These are phyloP conservation scores for Tubosaeta sp. DNA, from an alignment of 768 basidiomycete genomes.

Conservation along the genomic window DNA sequence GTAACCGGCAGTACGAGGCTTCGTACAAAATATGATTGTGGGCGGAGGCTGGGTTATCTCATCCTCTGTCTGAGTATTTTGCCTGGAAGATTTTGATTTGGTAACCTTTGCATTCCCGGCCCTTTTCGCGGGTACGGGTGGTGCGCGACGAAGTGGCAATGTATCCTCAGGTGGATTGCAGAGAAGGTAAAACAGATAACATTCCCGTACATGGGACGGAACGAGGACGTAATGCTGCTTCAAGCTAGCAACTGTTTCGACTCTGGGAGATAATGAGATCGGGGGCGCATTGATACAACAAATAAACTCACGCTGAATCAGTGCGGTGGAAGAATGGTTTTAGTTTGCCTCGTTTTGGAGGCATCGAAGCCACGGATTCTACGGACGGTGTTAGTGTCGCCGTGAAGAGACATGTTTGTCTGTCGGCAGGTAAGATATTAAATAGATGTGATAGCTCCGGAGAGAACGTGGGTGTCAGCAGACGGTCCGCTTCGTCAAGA, in stretches of 20 bases:
- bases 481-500: conserved; percentile 93
- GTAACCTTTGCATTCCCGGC: conserved; percentile 26
- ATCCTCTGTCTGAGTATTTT: conserved; percentile 36
- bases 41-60: conserved; percentile 78
- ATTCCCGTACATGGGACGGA: conserved; percentile 91
- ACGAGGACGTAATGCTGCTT: conserved; percentile 89
- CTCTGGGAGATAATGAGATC: conserved; percentile 38
- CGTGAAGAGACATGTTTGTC: conserved; percentile 97
- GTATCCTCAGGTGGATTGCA: conserved; percentile 84
- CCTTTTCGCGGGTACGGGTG: conserved; percentile 41
- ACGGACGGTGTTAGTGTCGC: conserved; percentile 90
- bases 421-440: conserved; percentile 65
- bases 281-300: neutral
- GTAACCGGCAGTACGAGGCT: conserved; percentile 86
- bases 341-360: conserved; percentile 78
- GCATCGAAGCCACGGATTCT: conserved; percentile 65
- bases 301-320: conserved; percentile 55
- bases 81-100: conserved; percentile 32
- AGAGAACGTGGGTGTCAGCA: conserved; percentile 86
- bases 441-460: conserved; percentile 81
- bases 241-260: conserved; percentile 85
- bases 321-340: conserved; percentile 85
- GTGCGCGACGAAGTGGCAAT: conserved; percentile 57
- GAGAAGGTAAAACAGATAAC: conserved; percentile 86
- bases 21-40: conserved; percentile 91